phyloP scores from a whole-genome alignment of 768 basidiomycete genomes.

The Leucocoprinus sp. region DNA sequence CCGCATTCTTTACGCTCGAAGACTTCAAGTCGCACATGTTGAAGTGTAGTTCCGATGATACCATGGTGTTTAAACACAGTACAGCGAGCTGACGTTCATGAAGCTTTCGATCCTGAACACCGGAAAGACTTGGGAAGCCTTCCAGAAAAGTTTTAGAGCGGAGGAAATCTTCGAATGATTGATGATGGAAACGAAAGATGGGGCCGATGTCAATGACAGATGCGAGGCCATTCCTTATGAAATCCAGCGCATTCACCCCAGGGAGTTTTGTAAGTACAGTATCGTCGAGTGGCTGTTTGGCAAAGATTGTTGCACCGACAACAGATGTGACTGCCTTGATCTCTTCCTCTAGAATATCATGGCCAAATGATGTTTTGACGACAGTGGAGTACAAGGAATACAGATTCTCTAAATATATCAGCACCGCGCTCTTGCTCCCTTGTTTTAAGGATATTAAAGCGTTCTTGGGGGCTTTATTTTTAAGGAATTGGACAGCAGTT shows the following conservation, averaged over 20 bases:
- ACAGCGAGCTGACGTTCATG: slow-evolving; percentile 17
- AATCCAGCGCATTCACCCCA: slow-evolving; percentile 11
- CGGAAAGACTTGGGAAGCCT: slow-evolving; percentile 14
- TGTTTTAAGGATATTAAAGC: too few relatives aligned
- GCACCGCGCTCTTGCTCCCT: too few relatives aligned
- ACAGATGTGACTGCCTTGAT: slow-evolving; percentile 12
- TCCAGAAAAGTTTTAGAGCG: slow-evolving; percentile 11
- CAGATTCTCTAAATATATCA: slow-evolving; percentile 11
- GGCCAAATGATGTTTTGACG: neutral
- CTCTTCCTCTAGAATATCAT: neutral
- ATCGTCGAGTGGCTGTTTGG: slow-evolving; percentile 16
- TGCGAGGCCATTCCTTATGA: slow-evolving; percentile 14
- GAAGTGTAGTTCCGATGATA: slow-evolving; percentile 21
- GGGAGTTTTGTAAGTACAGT: slow-evolving; percentile 6
- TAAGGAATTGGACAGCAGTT: slow-evolving; percentile 16
- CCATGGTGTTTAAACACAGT: slow-evolving; percentile 22
- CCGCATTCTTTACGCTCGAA: slow-evolving; percentile 21
- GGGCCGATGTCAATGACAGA: slow-evolving; percentile 15
- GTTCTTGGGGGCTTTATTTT: slow-evolving; percentile 12
- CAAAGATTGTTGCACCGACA: slow-evolving; percentile 17
- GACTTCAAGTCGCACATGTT: slow-evolving; percentile 26
- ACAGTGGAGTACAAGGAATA: slow-evolving; percentile 12
- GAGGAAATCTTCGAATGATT: slow-evolving; percentile 23
- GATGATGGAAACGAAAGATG: slow-evolving; percentile 17
- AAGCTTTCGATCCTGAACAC: too few relatives aligned